phyloP scores from a whole-genome alignment of 257 asterid species.

The Coffea eugenioides region DNA sequence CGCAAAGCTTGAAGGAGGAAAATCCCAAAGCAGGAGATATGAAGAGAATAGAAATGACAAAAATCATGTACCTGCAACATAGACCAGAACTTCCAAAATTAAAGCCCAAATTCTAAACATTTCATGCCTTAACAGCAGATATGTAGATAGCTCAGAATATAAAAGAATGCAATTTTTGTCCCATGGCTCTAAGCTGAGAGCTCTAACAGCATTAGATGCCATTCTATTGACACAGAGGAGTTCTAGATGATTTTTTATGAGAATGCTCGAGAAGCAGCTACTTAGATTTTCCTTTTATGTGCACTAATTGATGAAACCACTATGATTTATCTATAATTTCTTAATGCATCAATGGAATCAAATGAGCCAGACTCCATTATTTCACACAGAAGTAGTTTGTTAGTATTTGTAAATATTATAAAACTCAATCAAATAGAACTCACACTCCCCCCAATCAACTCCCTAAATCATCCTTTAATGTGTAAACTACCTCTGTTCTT shows the following conservation, averaged over 20 bases:
- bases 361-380: background rate
- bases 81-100: background rate
- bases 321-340: background rate
- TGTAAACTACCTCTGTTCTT: conserved; percentile 74
- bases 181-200: background rate
- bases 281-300: background rate
- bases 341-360: background rate
- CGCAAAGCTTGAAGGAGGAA: background rate
- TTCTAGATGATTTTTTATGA: background rate
- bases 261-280: background rate
- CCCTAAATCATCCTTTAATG: background rate
- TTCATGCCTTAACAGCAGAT: background rate
- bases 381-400: background rate
- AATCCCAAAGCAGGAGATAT: background rate
- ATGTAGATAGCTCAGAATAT: background rate
- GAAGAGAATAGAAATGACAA: background rate
- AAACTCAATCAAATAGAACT: background rate
- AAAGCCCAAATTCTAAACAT: background rate
- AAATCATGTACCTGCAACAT: background rate
- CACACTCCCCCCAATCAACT: background rate
- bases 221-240: background rate
- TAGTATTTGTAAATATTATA: background rate
- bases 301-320: background rate
- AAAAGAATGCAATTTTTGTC: background rate
- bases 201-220: background rate